Evolutionary conservation across 345 rosid species (phyloP).

Genomic region (Arabidopsis thaliana): DNA sequence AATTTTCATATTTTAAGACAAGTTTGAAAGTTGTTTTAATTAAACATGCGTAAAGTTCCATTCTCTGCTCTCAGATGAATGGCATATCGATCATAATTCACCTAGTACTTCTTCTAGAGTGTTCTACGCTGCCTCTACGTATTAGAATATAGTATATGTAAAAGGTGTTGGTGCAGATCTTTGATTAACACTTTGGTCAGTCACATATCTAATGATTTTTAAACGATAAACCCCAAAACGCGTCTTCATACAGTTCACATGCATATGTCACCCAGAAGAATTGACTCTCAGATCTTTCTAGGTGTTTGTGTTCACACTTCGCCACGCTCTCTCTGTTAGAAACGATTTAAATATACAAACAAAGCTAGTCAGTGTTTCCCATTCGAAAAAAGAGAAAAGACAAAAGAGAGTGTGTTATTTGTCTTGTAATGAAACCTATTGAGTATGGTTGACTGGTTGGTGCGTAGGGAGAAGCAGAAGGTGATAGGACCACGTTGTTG

Average conservation of each 20-base stretch:
- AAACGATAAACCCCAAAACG: conserved; percentile 36
- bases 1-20: conserved; percentile 2
- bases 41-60: conserved; percentile 13
- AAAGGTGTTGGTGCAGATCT: conserved; percentile 19
- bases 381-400: background rate
- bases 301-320: conserved; percentile 37
- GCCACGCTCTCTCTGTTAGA: conserved; percentile 14
- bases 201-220: conserved; percentile 3
- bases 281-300: conserved; percentile 41
- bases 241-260: conserved; percentile 39
- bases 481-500: conserved; percentile 42
- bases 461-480: conserved; percentile 27
- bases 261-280: conserved; percentile 42
- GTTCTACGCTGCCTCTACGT: conserved; percentile 28
- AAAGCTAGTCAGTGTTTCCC: background rate
- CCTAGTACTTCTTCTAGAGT: conserved; percentile 29
- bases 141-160: conserved; percentile 17
- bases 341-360: background rate
- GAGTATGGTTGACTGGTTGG: conserved; percentile 36
- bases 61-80: conserved; percentile 1
- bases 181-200: conserved; percentile 32
- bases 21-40: background rate
- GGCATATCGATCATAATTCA: conserved; percentile 4
- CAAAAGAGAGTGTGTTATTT: background rate
- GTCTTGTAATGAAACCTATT: conserved; percentile 19